phyloP scores from a whole-genome alignment of 345 rosid genomes.

The Syzygium aqueum region DNA sequence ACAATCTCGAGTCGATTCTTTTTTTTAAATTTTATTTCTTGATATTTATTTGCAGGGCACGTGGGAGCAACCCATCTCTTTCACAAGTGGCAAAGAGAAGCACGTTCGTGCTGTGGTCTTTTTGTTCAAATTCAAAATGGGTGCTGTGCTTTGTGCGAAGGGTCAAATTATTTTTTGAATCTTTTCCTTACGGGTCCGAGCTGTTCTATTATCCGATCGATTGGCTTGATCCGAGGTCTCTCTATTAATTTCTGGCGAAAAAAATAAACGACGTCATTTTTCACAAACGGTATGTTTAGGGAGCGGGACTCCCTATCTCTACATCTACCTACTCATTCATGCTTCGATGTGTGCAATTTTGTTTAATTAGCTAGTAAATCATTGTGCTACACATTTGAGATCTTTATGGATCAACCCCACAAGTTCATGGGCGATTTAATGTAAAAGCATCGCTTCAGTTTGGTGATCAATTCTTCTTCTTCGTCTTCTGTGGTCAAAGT shows the following conservation, averaged over 20 bases:
- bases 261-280: background rate
- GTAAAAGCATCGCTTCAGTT: background rate
- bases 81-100: background rate
- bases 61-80: background rate
- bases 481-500: too few relatives aligned
- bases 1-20: background rate
- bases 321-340: background rate
- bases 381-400: background rate
- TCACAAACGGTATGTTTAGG: background rate
- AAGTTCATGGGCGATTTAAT: background rate
- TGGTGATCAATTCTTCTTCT: background rate
- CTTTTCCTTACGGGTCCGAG: background rate
- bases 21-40: fast-evolving
- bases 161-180: background rate
- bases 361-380: background rate
- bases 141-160: background rate
- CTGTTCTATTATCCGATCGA: background rate
- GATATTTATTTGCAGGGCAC: background rate
- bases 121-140: background rate
- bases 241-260: background rate
- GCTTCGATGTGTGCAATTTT: background rate
- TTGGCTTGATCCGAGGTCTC: background rate
- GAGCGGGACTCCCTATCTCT: background rate
- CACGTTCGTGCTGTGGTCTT: background rate
- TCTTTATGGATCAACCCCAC: background rate